These are phyloP conservation scores for Corylus heterophylla DNA, from an alignment of 306 rosid species.

Conservation along the genomic window DNA sequence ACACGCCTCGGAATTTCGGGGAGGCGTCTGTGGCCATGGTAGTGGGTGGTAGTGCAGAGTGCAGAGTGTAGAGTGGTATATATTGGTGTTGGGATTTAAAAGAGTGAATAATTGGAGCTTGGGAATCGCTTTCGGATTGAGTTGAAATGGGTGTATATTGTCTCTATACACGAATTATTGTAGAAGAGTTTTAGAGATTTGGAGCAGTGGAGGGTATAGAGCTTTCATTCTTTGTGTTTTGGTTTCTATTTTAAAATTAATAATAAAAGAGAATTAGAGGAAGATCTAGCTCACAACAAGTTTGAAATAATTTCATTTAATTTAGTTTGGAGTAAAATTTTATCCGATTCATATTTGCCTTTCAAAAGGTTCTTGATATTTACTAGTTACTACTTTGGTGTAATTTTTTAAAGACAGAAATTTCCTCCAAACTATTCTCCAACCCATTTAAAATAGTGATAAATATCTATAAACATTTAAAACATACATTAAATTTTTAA, in stretches of 20 bases:
- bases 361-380: too few relatives aligned
- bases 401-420: too few relatives aligned
- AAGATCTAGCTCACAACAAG: too few relatives aligned
- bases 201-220: neutral
- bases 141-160: slow-evolving; percentile 22
- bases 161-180: slow-evolving; percentile 20
- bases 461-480: too few relatives aligned
- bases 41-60: slow-evolving; percentile 1
- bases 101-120: slow-evolving; percentile 16
- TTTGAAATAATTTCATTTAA: too few relatives aligned
- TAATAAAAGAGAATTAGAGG: neutral
- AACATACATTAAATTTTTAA: too few relatives aligned
- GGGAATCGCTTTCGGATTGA: slow-evolving; percentile 32
- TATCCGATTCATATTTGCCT: too few relatives aligned
- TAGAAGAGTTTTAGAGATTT: neutral
- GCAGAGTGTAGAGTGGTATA: neutral
- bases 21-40: slow-evolving; percentile 47
- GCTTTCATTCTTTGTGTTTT: neutral
- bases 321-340: too few relatives aligned
- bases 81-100: neutral
- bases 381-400: too few relatives aligned
- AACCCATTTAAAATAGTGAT: too few relatives aligned
- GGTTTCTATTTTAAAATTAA: neutral
- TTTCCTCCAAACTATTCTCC: too few relatives aligned
- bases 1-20: slow-evolving; percentile 23